phyloP scores from a whole-genome alignment of 2,329 filamentous ascomycete genomes.

The Domatiomyces catenatus region DNA sequence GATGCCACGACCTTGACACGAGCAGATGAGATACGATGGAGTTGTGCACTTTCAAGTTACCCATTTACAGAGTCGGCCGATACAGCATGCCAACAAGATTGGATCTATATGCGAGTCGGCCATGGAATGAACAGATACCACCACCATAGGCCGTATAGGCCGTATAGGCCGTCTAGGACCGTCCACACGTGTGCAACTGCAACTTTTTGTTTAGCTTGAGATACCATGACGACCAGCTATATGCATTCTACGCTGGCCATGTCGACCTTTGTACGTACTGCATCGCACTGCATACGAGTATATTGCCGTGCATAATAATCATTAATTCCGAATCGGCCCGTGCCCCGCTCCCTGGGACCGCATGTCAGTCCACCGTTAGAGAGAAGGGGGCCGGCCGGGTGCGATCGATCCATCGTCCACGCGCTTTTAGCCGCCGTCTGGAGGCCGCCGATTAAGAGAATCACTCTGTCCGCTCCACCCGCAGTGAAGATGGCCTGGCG shows the following conservation, averaged over 20 bases:
- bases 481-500: constrained; percentile 67
- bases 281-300: too few relatives aligned
- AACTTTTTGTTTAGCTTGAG: not conserved
- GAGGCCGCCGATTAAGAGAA: not conserved
- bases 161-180: too few relatives aligned
- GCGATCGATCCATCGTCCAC: too few relatives aligned
- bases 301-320: too few relatives aligned
- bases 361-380: too few relatives aligned
- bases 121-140: not conserved
- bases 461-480: not conserved
- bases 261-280: too few relatives aligned
- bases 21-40: not conserved
- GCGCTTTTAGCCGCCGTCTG: not conserved
- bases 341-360: too few relatives aligned
- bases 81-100: not conserved
- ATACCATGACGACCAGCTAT: not conserved
- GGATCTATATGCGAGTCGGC: not conserved
- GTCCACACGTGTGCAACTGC: not conserved
- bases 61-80: not conserved
- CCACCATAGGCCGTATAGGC: not conserved
- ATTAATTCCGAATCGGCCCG: too few relatives aligned
- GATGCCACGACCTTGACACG: not conserved
- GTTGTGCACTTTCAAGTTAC: not conserved
- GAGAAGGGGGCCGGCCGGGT: too few relatives aligned
- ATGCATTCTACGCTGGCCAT: too few relatives aligned